Conservation (phyloP, 169 alveolate genomes). For the Plasmodium vivax region DNA sequence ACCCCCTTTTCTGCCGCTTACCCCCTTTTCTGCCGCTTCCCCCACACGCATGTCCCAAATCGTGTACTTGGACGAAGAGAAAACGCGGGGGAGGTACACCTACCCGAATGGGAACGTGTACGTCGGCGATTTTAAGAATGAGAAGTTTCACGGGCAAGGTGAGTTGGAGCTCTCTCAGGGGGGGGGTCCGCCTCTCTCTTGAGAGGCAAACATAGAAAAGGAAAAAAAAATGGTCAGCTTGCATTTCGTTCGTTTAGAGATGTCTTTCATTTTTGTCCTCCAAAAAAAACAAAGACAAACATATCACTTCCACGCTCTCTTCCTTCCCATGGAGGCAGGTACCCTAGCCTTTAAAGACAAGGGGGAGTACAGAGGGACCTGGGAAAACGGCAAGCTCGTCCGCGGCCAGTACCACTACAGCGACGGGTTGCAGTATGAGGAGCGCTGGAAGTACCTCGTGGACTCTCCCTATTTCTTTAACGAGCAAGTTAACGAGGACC, state of each 20-base stretch:
- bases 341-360: conserved; percentile 41
- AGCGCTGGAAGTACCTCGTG: conserved; percentile 33
- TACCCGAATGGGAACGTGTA: conserved; percentile 68
- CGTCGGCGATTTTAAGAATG: conserved; percentile 52
- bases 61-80: conserved; percentile 30
- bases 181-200: neutral
- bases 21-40: neutral
- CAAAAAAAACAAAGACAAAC: too few relatives aligned
- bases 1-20: neutral
- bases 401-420: conserved; percentile 36
- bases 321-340: neutral
- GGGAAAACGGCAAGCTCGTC: conserved; percentile 61
- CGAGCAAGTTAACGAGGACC: conserved; percentile 38
- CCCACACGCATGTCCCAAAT: conserved; percentile 24
- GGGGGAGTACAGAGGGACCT: conserved; percentile 39
- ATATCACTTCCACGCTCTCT: neutral
- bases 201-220: neutral
- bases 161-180: neutral
- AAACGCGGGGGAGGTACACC: conserved; percentile 42
- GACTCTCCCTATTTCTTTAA: conserved; percentile 59
- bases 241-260: neutral
- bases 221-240: neutral
- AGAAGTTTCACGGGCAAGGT: conserved; percentile 66
- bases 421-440: conserved; percentile 53
- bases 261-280: neutral